phyloP scores from a whole-genome alignment of 2,329 filamentous ascomycete genomes.

The Magnaporthales sp. region DNA sequence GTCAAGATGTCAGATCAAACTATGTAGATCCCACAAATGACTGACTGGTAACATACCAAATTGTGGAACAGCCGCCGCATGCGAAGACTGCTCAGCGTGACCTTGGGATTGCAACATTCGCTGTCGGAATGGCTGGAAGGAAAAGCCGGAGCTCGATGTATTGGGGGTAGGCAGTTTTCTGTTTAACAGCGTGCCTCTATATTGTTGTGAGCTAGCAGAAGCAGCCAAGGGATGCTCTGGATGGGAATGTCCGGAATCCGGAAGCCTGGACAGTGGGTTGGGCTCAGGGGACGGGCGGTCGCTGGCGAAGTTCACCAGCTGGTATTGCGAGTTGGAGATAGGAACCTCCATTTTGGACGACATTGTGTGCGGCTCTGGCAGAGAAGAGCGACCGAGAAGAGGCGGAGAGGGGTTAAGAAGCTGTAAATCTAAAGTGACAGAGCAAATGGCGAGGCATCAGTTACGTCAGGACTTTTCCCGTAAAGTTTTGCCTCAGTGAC shows the following conservation, averaged over 20 bases:
- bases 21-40: background rate
- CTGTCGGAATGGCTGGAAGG: background rate
- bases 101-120: background rate
- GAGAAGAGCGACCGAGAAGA: background rate
- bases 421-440: background rate
- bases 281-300: background rate
- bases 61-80: background rate
- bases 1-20: background rate
- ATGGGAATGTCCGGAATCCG: background rate
- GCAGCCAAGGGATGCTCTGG: background rate
- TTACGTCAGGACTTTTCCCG: background rate
- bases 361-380: background rate
- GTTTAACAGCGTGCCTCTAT: background rate
- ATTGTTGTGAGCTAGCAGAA: background rate
- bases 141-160: background rate
- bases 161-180: background rate
- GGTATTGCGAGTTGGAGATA: background rate
- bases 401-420: background rate
- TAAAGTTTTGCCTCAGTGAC: background rate
- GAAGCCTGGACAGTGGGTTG: background rate
- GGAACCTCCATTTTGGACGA: background rate
- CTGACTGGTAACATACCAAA: background rate
- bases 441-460: background rate
- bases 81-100: background rate
- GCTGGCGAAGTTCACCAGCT: background rate